Base-by-base conservation (phyloP, 2,329 filamentous ascomycete species). In the Aspergillaceae sp. region DNA sequence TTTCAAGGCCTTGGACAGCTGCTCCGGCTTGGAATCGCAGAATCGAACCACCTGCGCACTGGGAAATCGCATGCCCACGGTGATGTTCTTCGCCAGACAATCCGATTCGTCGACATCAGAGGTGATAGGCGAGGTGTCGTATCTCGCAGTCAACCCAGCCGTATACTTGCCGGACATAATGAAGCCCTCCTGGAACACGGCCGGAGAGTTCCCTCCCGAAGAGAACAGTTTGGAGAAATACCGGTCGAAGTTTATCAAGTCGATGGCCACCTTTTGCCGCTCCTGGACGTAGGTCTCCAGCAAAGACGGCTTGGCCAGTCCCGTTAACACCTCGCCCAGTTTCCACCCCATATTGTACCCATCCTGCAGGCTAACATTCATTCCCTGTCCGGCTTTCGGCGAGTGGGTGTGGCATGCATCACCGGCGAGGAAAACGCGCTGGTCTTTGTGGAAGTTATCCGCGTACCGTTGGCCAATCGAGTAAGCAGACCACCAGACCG, bases 391-490 rank as follows among this genome's bases (percentile, higher is more conserved):
- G 1, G 82, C 82, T 63, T 86, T 86, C 3, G 83, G 83, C 2
- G 79, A 83, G 59, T 87, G 83, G 0, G 83, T 86, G 54, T 77
- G 59, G 71, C 80, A 83, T 32, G 83, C 82, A 58, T 87, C 83
- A 10, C 82, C 82, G 8, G 80, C 79, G 35, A 87, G 70, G 61
- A 87, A 87, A n/a, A 84, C 76, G 10, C 79, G 74, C 49, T 80
- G 69, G 41, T 77, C 72, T 56, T 84, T 79, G 53, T 79, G 77
- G 67, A 88, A 89, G 41, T 78, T 75, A 53, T 79, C 79, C 2
- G 84, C 85, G 26, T 88, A 76, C 11, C 85, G 78, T 67, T 86
- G 83, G 7, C 82, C 80, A 47, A 86, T 82, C 54, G 81, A 76
- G 60, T 86, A 87, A 38, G 81, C 79, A 40, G 82, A 83, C 68